These are phyloP conservation scores for Metschnikowia aberdeeniae DNA, from an alignment of 805 yeast species.

Conservation along the genomic window DNA sequence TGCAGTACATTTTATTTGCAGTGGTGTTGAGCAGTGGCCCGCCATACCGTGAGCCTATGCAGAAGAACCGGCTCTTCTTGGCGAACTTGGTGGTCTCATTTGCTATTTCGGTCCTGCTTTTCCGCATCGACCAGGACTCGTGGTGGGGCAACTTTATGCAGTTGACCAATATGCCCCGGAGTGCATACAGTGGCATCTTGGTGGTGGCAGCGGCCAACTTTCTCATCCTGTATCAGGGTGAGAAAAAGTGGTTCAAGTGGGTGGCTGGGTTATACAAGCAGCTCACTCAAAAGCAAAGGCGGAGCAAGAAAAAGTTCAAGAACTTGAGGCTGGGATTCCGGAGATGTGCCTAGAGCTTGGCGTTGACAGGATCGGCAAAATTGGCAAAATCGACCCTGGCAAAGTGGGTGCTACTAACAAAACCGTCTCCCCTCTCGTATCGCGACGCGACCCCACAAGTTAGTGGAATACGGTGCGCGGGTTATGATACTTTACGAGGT, in stretches of 20 bases:
- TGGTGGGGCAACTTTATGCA: constrained; percentile 69
- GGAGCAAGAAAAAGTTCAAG: constrained; percentile 34
- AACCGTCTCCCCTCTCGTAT: background rate
- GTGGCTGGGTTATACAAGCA: constrained; percentile 40
- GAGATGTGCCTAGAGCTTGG: background rate
- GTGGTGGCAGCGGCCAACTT: constrained; percentile 48
- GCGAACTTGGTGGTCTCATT: constrained; percentile 51
- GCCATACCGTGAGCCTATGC: constrained; percentile 81
- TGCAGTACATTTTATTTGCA: constrained; percentile 85
- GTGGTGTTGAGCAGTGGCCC: constrained; percentile 86
- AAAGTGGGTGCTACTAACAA: too few species aligned
- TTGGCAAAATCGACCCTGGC: too few species aligned
- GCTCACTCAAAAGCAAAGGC: constrained; percentile 21
- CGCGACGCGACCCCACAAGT: background rate
- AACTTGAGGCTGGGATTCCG: constrained; percentile 12
- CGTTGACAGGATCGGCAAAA: too few species aligned
- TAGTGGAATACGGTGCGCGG: background rate
- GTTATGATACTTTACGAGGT: constrained; percentile 3
- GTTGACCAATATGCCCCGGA: constrained; percentile 54
- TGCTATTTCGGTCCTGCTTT: constrained; percentile 47
- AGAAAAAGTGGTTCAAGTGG: constrained; percentile 38
- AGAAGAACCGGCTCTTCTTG: constrained; percentile 67
- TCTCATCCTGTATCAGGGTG: constrained; percentile 42
- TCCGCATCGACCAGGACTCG: constrained; percentile 50
- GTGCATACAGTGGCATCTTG: constrained; percentile 51